These are phyloP conservation scores for Protoeuglena noctilucae DNA, from an alignment of 139 green algal species.

Conservation along the genomic window DNA sequence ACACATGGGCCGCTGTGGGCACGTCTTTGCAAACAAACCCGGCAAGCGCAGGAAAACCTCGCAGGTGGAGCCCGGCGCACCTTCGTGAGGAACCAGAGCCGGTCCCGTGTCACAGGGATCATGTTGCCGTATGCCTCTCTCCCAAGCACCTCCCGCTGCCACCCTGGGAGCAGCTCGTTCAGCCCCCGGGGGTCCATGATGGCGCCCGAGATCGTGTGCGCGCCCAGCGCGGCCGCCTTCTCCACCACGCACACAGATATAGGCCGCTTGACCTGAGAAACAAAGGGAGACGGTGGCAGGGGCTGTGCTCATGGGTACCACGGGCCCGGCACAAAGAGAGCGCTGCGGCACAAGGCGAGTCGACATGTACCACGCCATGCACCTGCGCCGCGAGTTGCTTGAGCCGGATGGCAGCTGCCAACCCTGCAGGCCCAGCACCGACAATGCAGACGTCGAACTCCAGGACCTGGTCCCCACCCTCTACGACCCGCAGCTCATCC, in stretches of 20 bases:
- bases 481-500: too few species aligned
- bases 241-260: conserved; percentile 59
- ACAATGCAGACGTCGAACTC: conserved; percentile 79
- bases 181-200: conserved; percentile 69
- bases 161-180: conserved; percentile 71
- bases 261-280: not conserved
- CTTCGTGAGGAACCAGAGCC: conserved; percentile 21
- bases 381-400: conserved; percentile 43
- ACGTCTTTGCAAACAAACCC: too few species aligned
- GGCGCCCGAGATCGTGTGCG: conserved; percentile 30
- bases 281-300: not conserved
- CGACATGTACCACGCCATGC: not conserved
- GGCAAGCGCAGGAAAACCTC: too few species aligned
- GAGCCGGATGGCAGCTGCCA: conserved; percentile 69
- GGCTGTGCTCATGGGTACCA: not conserved
- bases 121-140: conserved; percentile 6
- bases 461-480: conserved; percentile 18
- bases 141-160: conserved; percentile 31
- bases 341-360: not conserved
- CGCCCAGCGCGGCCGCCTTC: conserved; percentile 70
- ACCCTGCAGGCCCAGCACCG: conserved; percentile 68
- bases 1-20: not conserved
- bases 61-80: not conserved
- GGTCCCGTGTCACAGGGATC: conserved; percentile 14
- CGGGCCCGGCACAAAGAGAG: not conserved